Evolutionary conservation across 768 basidiomycete genomes (phyloP).

Genomic region (Rickenella mellea): DNA sequence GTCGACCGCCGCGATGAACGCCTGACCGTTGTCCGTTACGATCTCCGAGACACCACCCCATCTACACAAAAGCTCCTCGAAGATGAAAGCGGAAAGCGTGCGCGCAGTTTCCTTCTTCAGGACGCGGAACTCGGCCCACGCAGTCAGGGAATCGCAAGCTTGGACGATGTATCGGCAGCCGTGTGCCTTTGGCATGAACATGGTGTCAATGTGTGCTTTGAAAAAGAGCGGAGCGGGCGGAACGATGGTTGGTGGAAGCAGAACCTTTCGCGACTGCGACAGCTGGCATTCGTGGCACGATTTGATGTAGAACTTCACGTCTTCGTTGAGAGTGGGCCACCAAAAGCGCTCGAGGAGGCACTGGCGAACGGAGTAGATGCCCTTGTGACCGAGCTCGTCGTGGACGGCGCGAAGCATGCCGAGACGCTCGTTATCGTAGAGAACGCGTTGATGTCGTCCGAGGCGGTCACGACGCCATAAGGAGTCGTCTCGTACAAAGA

Average conservation of each 20-base stretch:
- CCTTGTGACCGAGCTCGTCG: conserved; percentile 14
- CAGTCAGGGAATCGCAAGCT: conserved; percentile 14
- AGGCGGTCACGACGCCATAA: conserved; percentile 8
- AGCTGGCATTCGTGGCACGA: conserved; percentile 6
- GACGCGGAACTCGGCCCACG: conserved; percentile 12
- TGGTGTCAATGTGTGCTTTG: conserved; percentile 3
- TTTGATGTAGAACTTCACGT: conserved; percentile 21
- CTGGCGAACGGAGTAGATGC: conserved; percentile 8
- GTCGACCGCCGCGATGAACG: conserved; percentile 16
- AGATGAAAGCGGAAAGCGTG: conserved; percentile 21
- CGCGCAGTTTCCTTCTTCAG: conserved; percentile 12
- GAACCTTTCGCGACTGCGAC: not conserved
- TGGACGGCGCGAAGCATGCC: conserved; percentile 8
- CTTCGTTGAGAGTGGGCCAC: conserved; percentile 19
- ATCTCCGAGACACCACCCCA: conserved; percentile 31
- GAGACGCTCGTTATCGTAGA: conserved; percentile 2
- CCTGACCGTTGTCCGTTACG: conserved; percentile 32
- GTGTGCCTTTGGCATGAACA: conserved; percentile 8
- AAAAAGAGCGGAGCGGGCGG: conserved; percentile 16
- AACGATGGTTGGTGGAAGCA: conserved; percentile 10
- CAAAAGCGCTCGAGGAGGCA: conserved; percentile 14
- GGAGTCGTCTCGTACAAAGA: not conserved
- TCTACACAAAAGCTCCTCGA: conserved; percentile 25
- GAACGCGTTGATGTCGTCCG: conserved; percentile 11
- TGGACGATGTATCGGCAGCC: conserved; percentile 21